These are phyloP conservation scores for Mollisia scopiformis DNA, from an alignment of 2,329 filamentous ascomycete genomes.

Conservation along the genomic window DNA sequence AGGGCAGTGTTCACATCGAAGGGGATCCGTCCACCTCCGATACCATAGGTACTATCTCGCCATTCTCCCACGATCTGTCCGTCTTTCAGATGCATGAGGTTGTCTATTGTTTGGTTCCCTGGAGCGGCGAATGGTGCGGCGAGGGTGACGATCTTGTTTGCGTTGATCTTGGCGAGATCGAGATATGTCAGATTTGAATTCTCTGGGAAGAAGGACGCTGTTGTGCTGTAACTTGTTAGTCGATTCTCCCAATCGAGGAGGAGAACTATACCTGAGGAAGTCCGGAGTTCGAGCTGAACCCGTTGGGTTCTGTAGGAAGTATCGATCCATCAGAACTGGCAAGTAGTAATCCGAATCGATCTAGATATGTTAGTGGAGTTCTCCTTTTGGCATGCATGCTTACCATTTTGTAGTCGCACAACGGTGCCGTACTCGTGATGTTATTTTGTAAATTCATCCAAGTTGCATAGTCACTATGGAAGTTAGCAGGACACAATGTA, in stretches of 20 bases:
- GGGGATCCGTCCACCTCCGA: slow-evolving; percentile 65
- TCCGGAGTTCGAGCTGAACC: slow-evolving; percentile 42
- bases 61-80: slow-evolving; percentile 61
- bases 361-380: slow-evolving; percentile 30
- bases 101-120: slow-evolving; percentile 50
- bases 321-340: slow-evolving; percentile 58
- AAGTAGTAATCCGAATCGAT: slow-evolving; percentile 66
- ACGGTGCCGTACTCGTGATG: slow-evolving; percentile 52
- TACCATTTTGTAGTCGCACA: slow-evolving; percentile 61
- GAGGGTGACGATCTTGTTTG: slow-evolving; percentile 60
- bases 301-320: slow-evolving; percentile 53
- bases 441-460: slow-evolving; percentile 58
- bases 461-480: slow-evolving; percentile 60
- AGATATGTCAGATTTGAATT: slow-evolving; percentile 58
- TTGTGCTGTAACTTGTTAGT: too few species aligned
- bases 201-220: slow-evolving; percentile 50
- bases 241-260: too few species aligned
- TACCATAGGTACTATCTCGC: slow-evolving; percentile 62
- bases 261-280: too few species aligned
- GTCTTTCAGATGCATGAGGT: slow-evolving; percentile 60
- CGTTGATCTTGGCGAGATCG: slow-evolving; percentile 53
- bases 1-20: slow-evolving; percentile 68
- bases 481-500: neutral
- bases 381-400: neutral
- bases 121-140: slow-evolving; percentile 54